phyloP scores from a whole-genome alignment of 129 eudicot species.

The Escallonia herrerae region DNA sequence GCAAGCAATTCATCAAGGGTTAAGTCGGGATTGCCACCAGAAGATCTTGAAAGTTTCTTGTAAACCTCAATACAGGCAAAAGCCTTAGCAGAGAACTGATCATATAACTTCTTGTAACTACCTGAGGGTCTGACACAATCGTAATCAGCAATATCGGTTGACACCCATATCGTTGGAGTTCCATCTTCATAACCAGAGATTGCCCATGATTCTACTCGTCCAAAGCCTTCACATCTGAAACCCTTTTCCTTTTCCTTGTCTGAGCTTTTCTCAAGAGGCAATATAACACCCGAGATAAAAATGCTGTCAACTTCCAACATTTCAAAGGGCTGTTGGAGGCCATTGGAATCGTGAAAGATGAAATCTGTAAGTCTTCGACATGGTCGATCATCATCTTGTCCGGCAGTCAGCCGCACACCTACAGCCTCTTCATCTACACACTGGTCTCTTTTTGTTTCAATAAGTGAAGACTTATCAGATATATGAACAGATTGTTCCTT shows the following conservation, averaged over 20 bases:
- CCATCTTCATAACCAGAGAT: conserved; percentile 88
- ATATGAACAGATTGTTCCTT: conserved; percentile 16
- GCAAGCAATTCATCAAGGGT: conserved; percentile 64
- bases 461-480: conserved; percentile 13
- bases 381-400: conserved; percentile 23
- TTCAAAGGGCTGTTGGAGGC: conserved; percentile 60
- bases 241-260: conserved; percentile 44
- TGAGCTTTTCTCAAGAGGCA: conserved; percentile 52
- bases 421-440: conserved; percentile 23
- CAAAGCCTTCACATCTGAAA: conserved; percentile 65
- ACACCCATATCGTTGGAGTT: conserved; percentile 61
- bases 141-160: conserved; percentile 76
- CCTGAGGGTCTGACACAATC: conserved; percentile 62
- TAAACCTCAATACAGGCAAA: conserved; percentile 57
- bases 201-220: conserved; percentile 66
- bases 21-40: conserved; percentile 52
- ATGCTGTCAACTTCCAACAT: conserved; percentile 58
- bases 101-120: conserved; percentile 46
- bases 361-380: conserved; percentile 57
- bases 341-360: conserved; percentile 46
- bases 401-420: conserved; percentile 19
- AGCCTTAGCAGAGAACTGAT: conserved; percentile 58
- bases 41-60: conserved; percentile 50
- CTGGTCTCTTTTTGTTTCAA: conserved; percentile 21
- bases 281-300: conserved; percentile 51